Evolutionary conservation across 495 filamentous ascomycete genomes (phyloP).

Genomic region (Penicillium bovifimosum): DNA sequence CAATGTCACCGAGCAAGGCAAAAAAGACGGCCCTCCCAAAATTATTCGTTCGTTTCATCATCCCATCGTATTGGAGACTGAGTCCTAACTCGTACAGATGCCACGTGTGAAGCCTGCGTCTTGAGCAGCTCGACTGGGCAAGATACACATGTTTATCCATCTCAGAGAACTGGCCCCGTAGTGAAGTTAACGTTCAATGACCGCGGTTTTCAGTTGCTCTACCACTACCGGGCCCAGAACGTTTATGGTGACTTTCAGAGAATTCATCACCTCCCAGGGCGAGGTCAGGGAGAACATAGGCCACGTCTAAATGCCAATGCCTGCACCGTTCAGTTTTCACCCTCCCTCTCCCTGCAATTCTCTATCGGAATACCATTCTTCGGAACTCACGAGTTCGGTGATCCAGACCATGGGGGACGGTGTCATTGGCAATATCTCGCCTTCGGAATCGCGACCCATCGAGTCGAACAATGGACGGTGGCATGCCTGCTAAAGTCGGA

Average conservation of each 20-base stretch:
- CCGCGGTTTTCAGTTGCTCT: constrained; percentile 32
- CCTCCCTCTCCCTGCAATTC: constrained; percentile 28
- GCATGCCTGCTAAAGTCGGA: constrained; percentile 38
- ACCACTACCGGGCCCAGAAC: constrained; percentile 25
- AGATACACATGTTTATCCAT: neutral
- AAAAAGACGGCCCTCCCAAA: neutral
- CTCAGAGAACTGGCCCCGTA: constrained; percentile 20
- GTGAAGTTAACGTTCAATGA: constrained; percentile 36
- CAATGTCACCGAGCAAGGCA: neutral
- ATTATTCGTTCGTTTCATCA: constrained; percentile 10
- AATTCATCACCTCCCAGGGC: constrained; percentile 9
- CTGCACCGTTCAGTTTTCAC: constrained; percentile 25
- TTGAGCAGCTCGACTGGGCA: constrained; percentile 1
- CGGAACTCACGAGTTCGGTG: constrained; percentile 25
- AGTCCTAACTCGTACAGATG: constrained; percentile 6
- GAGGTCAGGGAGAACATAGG: neutral
- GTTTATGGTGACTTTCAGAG: constrained; percentile 29
- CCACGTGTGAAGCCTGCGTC: neutral
- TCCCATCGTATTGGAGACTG: neutral
- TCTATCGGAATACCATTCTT: constrained; percentile 42
- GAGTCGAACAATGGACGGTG: constrained; percentile 36
- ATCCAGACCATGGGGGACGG: neutral
- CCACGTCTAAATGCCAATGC: constrained; percentile 25
- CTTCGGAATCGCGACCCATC: constrained; percentile 37
- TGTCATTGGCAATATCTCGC: constrained; percentile 42